Evolutionary conservation across 2,329 filamentous ascomycete species (phyloP).

Genomic region (Xylariaceae sp.): DNA sequence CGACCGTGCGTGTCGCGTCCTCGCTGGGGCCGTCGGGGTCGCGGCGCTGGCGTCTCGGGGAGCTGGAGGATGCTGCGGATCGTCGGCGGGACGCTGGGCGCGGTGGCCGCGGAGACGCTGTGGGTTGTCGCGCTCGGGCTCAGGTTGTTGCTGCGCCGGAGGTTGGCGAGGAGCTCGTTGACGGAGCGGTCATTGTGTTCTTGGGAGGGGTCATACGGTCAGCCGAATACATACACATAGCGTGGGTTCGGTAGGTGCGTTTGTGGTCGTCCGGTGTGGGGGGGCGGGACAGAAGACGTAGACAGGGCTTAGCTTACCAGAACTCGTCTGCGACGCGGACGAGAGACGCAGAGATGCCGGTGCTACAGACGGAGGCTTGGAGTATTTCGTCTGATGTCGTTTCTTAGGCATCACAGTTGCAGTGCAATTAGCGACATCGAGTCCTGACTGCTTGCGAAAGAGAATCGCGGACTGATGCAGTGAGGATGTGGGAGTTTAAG

Average conservation of each 20-base stretch:
- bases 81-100: constrained; percentile 54
- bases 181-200: constrained; percentile 40
- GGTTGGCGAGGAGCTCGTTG: constrained; percentile 55
- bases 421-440: constrained; percentile 8
- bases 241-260: neutral
- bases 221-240: no score
- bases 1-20: constrained; percentile 42
- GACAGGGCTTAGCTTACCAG: constrained; percentile 11
- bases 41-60: constrained; percentile 51
- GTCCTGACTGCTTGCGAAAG: constrained; percentile 13
- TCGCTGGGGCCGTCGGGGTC: constrained; percentile 41
- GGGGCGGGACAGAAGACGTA: neutral
- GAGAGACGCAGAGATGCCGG: constrained; percentile 44
- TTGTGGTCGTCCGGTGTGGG: no score
- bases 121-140: constrained; percentile 22
- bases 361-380: constrained; percentile 54
- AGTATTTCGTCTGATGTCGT: constrained; percentile 50
- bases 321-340: constrained; percentile 25
- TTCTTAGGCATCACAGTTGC: constrained; percentile 57
- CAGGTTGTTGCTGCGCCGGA: constrained; percentile 43
- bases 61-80: constrained; percentile 57
- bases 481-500: neutral
- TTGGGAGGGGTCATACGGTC: neutral
- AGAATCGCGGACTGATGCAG: constrained; percentile 7
- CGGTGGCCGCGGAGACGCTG: constrained; percentile 24